Base-by-base conservation (phyloP, 257 asterid genomes). In the Primulina huaijiensis region DNA sequence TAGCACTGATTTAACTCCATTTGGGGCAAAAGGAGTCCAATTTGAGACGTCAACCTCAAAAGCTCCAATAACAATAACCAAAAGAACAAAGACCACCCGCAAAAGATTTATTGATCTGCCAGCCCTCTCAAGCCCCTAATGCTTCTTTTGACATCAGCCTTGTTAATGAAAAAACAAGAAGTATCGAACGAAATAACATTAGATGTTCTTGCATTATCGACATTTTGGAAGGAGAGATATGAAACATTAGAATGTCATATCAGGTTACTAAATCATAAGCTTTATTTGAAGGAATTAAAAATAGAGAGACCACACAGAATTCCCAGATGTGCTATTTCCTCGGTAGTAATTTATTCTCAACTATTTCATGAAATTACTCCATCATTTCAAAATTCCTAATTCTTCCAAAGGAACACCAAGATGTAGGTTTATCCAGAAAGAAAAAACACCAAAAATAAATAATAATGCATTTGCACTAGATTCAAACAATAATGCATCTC, bases 11-110 rank as follows among this genome's bases (percentile, higher is more conserved):
- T 83, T 79, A 63, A 73, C 72, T 50, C 97, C 99, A 74, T 90
- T 76, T 72, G 99, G 99, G 63, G 88, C 89, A 73, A 90, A 93
- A 8, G 99, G 97, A 58, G 87, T 77, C 96, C 99, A 93, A 80
- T 93, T 93, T 67, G 96, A 74, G 74, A 84, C 87, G 78, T 90
- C 96, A 68, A 89, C 96, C 83, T 89, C 77, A 75, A 89, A 87
- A 70, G 92, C 74, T 80, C 99, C 99, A 74, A 76, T 83, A 69
- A 85, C 60, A 65, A 91, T 84, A 79, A 94, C 95, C 60, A 94
- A 75, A 43, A 85, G 81, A 75, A 94, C 99, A 67, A 94, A 88
- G 76, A 84, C 65, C 74, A 94, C 87, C 99, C 90, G 94, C 88
- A 78, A 52, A 69, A 70, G 69, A 73, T 64, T 43, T 69, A 37